phyloP scores from a whole-genome alignment of 148 eudicot species.

The Spergularia marina region DNA sequence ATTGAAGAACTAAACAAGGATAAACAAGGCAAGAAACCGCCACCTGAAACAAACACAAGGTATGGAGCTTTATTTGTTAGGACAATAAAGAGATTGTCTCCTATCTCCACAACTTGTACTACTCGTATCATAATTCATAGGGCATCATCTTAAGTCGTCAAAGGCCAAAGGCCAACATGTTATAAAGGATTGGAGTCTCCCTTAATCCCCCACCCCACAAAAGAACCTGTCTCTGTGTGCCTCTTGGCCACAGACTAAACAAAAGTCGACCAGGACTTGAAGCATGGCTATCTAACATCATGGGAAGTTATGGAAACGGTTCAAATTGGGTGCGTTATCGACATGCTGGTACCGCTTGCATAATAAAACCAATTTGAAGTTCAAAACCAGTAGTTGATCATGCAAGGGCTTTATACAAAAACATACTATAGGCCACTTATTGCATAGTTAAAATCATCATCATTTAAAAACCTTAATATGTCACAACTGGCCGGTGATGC shows the following conservation, averaged over 20 bases:
- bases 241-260: neutral
- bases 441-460: too few relatives aligned
- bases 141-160: too few relatives aligned
- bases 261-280: neutral
- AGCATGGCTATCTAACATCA: neutral
- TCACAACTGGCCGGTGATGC: neutral
- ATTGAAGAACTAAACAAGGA: slow-evolving; percentile 56
- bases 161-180: too few relatives aligned
- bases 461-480: neutral
- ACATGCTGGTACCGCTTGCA: neutral
- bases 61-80: neutral
- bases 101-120: too few relatives aligned
- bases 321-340: neutral
- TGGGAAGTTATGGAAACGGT: neutral
- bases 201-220: too few relatives aligned
- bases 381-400: neutral
- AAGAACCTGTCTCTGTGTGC: too few relatives aligned
- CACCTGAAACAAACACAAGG: slow-evolving; percentile 28
- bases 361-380: neutral
- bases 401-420: neutral
- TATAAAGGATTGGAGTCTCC: too few relatives aligned
- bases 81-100: too few relatives aligned
- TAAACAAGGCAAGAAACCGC: slow-evolving; percentile 49
- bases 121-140: too few relatives aligned
- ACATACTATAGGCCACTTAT: neutral